phyloP scores from a whole-genome alignment of 129 eudicot genomes.

The Helianthus annuus region HanXRQr2.0-SUNRISE NC_035437.2:164574598-164575097 shows the following conservation, averaged over 20 bases:
- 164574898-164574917: slow-evolving; percentile 79
- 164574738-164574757: not conserved
- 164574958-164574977: slow-evolving; percentile 50
- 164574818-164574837: slow-evolving; percentile 58
- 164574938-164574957: slow-evolving; percentile 60
- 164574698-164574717: slow-evolving; percentile 45
- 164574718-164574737: not conserved
- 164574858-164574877: slow-evolving; percentile 85
- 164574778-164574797: not conserved
- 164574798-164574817: slow-evolving; percentile 2
- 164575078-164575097: slow-evolving; percentile 56
- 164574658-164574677: slow-evolving; percentile 56
- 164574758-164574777: not conserved
- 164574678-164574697: slow-evolving; percentile 68
- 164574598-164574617: slow-evolving; percentile 54
- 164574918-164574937: slow-evolving; percentile 86
- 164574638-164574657: slow-evolving; percentile 56
- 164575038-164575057: slow-evolving; percentile 64
- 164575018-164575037: slow-evolving; percentile 62
- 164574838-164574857: slow-evolving; percentile 83
- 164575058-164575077: slow-evolving; percentile 56
- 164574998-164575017: slow-evolving; percentile 36
- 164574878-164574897: slow-evolving; percentile 82
- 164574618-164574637: slow-evolving; percentile 55
- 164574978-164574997: slow-evolving; percentile 58